Evolutionary conservation across 2,329 filamentous ascomycete species (phyloP).

Genomic region (Ceratocystis variospora): DNA sequence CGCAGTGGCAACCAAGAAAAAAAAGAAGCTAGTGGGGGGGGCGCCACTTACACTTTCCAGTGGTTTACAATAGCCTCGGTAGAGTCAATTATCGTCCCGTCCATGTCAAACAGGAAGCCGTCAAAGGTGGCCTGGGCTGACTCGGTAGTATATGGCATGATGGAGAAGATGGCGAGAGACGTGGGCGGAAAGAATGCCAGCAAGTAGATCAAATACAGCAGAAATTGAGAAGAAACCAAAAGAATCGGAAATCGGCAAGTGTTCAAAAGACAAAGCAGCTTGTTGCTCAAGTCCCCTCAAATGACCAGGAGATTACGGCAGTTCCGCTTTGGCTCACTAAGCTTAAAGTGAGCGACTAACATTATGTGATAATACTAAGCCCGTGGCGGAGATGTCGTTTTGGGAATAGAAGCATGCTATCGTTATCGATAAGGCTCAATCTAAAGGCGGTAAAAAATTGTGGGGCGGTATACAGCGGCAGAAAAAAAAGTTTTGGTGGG

Average conservation of each 20-base stretch:
- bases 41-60: conserved; percentile 49
- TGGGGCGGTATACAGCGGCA: conserved; percentile 18
- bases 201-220: not conserved
- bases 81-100: conserved; percentile 73
- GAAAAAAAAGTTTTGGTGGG: conserved; percentile 19
- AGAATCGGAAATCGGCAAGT: not conserved
- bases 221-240: not conserved
- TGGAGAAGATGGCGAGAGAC: not conserved
- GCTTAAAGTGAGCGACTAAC: not conserved
- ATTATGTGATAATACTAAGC: not conserved
- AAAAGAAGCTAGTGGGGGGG: no score
- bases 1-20: not conserved
- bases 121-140: conserved; percentile 37
- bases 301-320: not conserved
- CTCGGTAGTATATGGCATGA: conserved; percentile 29
- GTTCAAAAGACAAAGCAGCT: not conserved
- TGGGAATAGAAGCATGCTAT: not conserved
- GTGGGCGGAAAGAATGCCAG: not conserved
- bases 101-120: conserved; percentile 59
- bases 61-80: conserved; percentile 64
- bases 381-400: conserved; percentile 8
- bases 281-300: not conserved
- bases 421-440: not conserved
- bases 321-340: not conserved
- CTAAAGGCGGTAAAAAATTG: conserved; percentile 10